phyloP scores from a whole-genome alignment of 768 basidiomycete species.

The Psilocybe tampanensis region DNA sequence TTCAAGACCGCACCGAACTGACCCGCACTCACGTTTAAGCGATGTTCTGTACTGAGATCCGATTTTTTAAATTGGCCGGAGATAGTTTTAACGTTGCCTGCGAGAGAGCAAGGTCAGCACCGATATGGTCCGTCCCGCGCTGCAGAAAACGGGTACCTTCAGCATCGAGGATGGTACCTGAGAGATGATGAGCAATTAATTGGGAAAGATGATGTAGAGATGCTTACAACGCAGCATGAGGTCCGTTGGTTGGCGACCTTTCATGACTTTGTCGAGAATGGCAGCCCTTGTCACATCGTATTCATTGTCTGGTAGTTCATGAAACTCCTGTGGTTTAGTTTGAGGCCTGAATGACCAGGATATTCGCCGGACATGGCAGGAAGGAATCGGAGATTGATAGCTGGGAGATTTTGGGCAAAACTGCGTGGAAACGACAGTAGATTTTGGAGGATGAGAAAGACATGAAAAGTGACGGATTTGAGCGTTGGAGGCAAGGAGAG shows the following conservation, averaged over 20 bases:
- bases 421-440: conserved; percentile 8
- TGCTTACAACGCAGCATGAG: conserved; percentile 88
- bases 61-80: conserved; percentile 90
- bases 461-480: background rate
- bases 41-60: conserved; percentile 85
- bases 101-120: conserved; percentile 12
- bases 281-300: conserved; percentile 74
- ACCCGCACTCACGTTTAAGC: conserved; percentile 72
- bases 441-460: conserved; percentile 9
- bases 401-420: background rate
- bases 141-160: conserved; percentile 54
- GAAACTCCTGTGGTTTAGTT: conserved; percentile 30
- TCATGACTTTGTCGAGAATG: conserved; percentile 84
- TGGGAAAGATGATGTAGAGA: conserved; percentile 9
- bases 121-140: conserved; percentile 22
- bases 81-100: conserved; percentile 85
- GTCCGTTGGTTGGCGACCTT: conserved; percentile 85
- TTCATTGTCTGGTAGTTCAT: conserved; percentile 42
- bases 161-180: conserved; percentile 87
- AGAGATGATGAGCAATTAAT: conserved; percentile 13
- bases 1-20: conserved; percentile 11
- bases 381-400: background rate
- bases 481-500: conserved; percentile 21
- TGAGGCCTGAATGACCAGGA: conserved; percentile 37
- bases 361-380: conserved; percentile 23